Evolutionary conservation across 139 green algal species (phyloP).

Genomic region (Trebouxia sp.): DNA sequence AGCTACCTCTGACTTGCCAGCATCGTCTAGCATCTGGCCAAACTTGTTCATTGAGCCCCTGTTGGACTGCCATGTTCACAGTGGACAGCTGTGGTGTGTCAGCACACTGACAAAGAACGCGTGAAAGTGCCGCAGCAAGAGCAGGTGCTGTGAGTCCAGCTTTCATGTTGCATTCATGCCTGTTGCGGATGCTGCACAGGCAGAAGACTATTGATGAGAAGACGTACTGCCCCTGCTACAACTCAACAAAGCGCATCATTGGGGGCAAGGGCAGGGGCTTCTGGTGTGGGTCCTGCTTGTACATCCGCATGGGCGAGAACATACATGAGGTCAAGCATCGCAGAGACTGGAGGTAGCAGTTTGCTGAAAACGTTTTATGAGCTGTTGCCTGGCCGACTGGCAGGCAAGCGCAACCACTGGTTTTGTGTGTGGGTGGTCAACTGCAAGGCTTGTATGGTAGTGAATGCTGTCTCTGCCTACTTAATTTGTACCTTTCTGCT

Average conservation of each 20-base stretch:
- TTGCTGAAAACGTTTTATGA: neutral
- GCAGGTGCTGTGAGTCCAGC: too few species aligned
- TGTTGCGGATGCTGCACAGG: constrained; percentile 36
- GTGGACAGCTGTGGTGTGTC: too few species aligned
- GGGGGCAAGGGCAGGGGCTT: constrained; percentile 46
- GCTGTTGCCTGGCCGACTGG: neutral
- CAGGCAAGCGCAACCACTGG: neutral
- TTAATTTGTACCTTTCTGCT: neutral
- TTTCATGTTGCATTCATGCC: too few species aligned
- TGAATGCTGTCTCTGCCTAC: neutral
- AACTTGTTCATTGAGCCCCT: too few species aligned
- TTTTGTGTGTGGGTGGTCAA: neutral
- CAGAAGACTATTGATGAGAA: constrained; percentile 60
- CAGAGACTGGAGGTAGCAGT: constrained; percentile 7
- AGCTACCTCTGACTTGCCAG: too few species aligned
- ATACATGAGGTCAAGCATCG: constrained; percentile 50
- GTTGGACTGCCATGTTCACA: too few species aligned
- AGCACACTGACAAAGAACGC: too few species aligned
- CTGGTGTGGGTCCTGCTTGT: constrained; percentile 63
- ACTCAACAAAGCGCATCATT: neutral
- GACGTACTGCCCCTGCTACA: constrained; percentile 58
- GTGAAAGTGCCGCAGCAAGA: too few species aligned
- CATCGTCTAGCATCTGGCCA: too few species aligned
- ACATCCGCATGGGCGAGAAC: constrained; percentile 65
- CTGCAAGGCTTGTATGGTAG: neutral